phyloP scores from a whole-genome alignment of 164 flowering plant species.

The Malania oleifera region DNA sequence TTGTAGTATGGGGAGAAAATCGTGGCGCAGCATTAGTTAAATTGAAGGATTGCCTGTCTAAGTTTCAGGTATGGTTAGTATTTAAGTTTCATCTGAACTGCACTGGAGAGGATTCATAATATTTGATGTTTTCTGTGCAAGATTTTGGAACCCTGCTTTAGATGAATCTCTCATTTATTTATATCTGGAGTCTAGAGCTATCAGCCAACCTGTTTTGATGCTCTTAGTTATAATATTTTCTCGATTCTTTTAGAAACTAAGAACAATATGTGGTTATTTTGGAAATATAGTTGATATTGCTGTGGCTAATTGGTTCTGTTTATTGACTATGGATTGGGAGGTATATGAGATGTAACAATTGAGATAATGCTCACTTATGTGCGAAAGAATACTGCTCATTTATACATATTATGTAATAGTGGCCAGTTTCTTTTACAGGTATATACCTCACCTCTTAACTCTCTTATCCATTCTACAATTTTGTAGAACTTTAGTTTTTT shows the following conservation, averaged over 20 bases:
- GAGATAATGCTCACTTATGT: neutral
- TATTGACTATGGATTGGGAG: neutral
- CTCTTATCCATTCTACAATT: neutral
- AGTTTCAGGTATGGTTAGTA: slow-evolving; percentile 62
- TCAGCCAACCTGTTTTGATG: neutral
- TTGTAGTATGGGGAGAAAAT: slow-evolving; percentile 91
- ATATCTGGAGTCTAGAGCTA: neutral
- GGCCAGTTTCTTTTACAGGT: too few relatives aligned
- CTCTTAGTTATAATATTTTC: neutral
- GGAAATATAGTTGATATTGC: too few relatives aligned
- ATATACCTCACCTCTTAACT: too few relatives aligned
- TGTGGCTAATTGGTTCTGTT: neutral
- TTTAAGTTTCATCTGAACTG: neutral
- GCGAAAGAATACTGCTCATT: neutral
- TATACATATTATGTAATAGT: too few relatives aligned
- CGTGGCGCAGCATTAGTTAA: slow-evolving; percentile 81
- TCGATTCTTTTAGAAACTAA: neutral
- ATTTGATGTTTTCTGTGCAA: neutral
- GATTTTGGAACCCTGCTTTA: neutral
- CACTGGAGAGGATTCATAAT: neutral
- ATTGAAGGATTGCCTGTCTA: slow-evolving; percentile 73
- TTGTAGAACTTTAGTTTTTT: neutral
- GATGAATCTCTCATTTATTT: neutral
- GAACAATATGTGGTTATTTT: neutral
- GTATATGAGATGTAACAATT: neutral